Conservation (phyloP, 768 basidiomycete species). For the Amanita rubescens region DNA sequence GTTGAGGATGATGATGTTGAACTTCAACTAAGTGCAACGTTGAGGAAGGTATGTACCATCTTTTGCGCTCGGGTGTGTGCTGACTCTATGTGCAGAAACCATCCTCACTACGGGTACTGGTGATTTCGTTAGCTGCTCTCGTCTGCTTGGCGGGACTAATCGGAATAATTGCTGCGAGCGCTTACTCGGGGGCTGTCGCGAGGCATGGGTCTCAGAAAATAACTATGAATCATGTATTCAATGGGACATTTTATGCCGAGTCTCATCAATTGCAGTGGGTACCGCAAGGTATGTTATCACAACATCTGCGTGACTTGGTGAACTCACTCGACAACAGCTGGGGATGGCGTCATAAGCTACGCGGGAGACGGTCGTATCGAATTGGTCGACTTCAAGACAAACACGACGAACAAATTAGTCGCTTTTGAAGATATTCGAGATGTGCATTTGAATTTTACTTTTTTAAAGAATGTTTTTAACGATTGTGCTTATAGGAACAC, state of each 20-base stretch:
- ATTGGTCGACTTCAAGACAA: slow-evolving; percentile 75
- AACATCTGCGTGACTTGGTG: neutral
- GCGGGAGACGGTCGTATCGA: slow-evolving; percentile 56
- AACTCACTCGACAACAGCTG: slow-evolving; percentile 44
- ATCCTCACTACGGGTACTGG: slow-evolving; percentile 51
- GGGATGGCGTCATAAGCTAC: slow-evolving; percentile 86
- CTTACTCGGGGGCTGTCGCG: slow-evolving; percentile 53
- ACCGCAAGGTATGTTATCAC: slow-evolving; percentile 63
- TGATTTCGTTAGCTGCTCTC: slow-evolving; percentile 52
- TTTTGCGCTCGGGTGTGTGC: neutral
- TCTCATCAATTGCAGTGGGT: slow-evolving; percentile 69
- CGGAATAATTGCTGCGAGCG: slow-evolving; percentile 69
- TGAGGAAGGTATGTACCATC: neutral
- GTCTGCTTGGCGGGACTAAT: slow-evolving; percentile 58
- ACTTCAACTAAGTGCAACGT: neutral
- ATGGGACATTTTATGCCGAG: slow-evolving; percentile 69
- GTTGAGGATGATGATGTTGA: slow-evolving; percentile 14
- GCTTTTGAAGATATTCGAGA: slow-evolving; percentile 51
- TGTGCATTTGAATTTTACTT: slow-evolving; percentile 31
- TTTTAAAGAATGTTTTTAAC: neutral
- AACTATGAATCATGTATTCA: slow-evolving; percentile 87
- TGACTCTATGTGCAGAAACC: slow-evolving; percentile 27
- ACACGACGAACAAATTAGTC: slow-evolving; percentile 58
- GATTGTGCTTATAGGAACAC: slow-evolving; percentile 34
- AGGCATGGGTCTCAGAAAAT: slow-evolving; percentile 55